These are phyloP conservation scores for Euphrasia confusa DNA, from an alignment of 257 asterid species.

Conservation along the genomic window DNA sequence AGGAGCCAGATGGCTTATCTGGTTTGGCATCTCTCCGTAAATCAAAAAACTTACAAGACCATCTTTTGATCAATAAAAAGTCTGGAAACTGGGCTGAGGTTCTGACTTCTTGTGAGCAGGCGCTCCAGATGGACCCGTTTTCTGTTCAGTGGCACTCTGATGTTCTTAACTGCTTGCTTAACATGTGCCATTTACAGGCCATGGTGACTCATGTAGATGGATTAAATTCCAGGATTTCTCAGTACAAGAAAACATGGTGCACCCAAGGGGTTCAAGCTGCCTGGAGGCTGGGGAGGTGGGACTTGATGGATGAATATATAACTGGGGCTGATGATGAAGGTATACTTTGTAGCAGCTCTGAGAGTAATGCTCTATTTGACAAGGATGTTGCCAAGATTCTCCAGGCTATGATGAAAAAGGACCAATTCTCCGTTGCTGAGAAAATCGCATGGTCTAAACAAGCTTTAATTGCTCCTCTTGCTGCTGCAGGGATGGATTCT, in stretches of 20 bases:
- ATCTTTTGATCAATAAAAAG: slow-evolving; percentile 78
- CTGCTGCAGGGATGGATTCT: slow-evolving; percentile 99
- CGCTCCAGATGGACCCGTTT: slow-evolving; percentile 84
- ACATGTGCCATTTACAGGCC: slow-evolving; percentile 93
- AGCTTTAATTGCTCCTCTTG: slow-evolving; percentile 96
- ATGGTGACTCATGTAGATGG: slow-evolving; percentile 97
- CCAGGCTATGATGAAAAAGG: slow-evolving; percentile 86
- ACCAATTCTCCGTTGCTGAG: slow-evolving; percentile 67
- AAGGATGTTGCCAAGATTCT: slow-evolving; percentile 93
- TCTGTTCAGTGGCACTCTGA: slow-evolving; percentile 91
- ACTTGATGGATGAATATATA: slow-evolving; percentile 90
- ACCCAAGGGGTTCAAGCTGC: slow-evolving; percentile 99
- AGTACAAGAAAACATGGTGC: slow-evolving; percentile 87
- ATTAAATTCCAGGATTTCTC: slow-evolving; percentile 68
- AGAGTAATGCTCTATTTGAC: slow-evolving; percentile 91
- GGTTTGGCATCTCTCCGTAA: slow-evolving; percentile 92
- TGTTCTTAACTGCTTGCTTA: slow-evolving; percentile 86
- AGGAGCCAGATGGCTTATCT: slow-evolving; percentile 92
- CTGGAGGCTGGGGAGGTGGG: slow-evolving; percentile 99
- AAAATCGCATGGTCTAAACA: slow-evolving; percentile 80
- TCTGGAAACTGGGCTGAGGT: slow-evolving; percentile 99
- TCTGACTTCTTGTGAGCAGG: slow-evolving; percentile 92
- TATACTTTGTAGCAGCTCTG: slow-evolving; percentile 78
- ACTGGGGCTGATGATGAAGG: slow-evolving; percentile 85
- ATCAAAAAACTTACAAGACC: slow-evolving; percentile 75